phyloP scores from a whole-genome alignment of 257 asterid genomes.

The Lycium ferocissimum region DNA sequence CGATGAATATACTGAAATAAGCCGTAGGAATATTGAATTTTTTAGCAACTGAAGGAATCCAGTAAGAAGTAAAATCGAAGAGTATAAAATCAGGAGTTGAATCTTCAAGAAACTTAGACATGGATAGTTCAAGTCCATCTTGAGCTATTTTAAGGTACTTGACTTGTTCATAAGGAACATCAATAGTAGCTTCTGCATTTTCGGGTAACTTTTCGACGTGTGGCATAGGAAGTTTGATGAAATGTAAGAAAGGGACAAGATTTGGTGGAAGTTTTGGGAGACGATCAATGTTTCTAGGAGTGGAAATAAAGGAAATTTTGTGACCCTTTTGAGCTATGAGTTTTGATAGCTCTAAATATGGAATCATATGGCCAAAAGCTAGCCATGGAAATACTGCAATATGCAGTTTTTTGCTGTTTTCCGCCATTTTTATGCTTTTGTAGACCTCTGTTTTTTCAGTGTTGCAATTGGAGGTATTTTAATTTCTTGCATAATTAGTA shows the following conservation, averaged over 20 bases:
- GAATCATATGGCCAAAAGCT: slow-evolving; percentile 70
- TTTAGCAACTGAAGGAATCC: slow-evolving; percentile 40
- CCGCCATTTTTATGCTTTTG: not conserved
- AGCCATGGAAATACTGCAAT: slow-evolving; percentile 68
- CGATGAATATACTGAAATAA: slow-evolving; percentile 34
- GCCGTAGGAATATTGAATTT: slow-evolving; percentile 24
- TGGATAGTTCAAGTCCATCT: slow-evolving; percentile 38
- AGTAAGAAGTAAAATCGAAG: slow-evolving; percentile 39
- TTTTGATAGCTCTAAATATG: slow-evolving; percentile 57
- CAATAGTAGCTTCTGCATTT: slow-evolving; percentile 45
- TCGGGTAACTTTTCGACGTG: slow-evolving; percentile 29
- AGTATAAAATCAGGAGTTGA: slow-evolving; percentile 44
- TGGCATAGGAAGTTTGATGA: slow-evolving; percentile 53
- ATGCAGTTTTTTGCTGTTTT: slow-evolving; percentile 39
- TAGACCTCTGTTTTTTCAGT: not conserved
- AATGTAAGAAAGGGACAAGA: slow-evolving; percentile 34
- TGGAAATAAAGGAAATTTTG: slow-evolving; percentile 53
- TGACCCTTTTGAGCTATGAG: slow-evolving; percentile 59
- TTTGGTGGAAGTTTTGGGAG: slow-evolving; percentile 57
- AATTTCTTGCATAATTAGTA: too few species aligned
- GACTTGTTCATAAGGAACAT: slow-evolving; percentile 38
- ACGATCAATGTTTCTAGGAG: slow-evolving; percentile 62
- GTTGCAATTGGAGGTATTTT: too few species aligned
- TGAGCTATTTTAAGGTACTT: slow-evolving; percentile 47
- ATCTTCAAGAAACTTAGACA: slow-evolving; percentile 33